phyloP scores from a whole-genome alignment of 257 asterid species.

The Jacaranda mimosifolia region DNA sequence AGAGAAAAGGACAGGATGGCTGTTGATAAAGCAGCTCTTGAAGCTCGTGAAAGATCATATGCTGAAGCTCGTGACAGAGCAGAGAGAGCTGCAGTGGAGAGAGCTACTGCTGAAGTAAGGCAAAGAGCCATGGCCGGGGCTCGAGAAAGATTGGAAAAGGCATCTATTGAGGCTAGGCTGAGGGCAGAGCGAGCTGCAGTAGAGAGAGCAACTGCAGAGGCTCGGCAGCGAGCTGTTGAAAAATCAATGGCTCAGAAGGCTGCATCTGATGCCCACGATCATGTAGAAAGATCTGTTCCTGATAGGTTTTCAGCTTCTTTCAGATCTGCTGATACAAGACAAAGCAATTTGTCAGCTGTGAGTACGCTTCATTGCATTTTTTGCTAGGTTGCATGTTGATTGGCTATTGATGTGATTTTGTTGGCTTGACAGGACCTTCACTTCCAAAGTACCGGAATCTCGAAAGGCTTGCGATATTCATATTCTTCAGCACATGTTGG shows the following conservation, averaged over 20 bases:
- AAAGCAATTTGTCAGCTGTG: conserved; percentile 67
- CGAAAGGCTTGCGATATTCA: conserved; percentile 55
- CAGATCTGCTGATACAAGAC: conserved; percentile 61
- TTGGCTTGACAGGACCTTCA: conserved; percentile 55
- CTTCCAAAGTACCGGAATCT: conserved; percentile 51
- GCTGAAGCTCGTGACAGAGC: conserved; percentile 71
- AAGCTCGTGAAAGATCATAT: conserved; percentile 72
- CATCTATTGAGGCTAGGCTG: conserved; percentile 69
- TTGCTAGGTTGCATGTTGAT: conserved; percentile 31
- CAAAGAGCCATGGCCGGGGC: conserved; percentile 68
- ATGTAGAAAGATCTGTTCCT: conserved; percentile 56
- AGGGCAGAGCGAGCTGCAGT: conserved; percentile 86
- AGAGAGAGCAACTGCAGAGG: conserved; percentile 89
- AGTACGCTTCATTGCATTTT: conserved; percentile 53
- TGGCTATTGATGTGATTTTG: conserved; percentile 33
- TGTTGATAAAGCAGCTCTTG: conserved; percentile 68
- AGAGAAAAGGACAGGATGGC: conserved; percentile 97
- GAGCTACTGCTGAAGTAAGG: conserved; percentile 70
- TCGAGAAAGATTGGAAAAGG: conserved; percentile 73
- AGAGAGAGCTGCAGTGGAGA: conserved; percentile 71
- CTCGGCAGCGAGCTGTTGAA: conserved; percentile 81
- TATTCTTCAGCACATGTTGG: conserved; percentile 64
- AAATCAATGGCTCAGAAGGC: conserved; percentile 67
- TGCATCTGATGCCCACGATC: conserved; percentile 47
- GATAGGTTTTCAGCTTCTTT: conserved; percentile 64